Evolutionary conservation across 1,284 basidiomycete genomes (phyloP), one percentile per base, ranked within the genome.

Genomic region (Pterulicium gracile): DNA sequence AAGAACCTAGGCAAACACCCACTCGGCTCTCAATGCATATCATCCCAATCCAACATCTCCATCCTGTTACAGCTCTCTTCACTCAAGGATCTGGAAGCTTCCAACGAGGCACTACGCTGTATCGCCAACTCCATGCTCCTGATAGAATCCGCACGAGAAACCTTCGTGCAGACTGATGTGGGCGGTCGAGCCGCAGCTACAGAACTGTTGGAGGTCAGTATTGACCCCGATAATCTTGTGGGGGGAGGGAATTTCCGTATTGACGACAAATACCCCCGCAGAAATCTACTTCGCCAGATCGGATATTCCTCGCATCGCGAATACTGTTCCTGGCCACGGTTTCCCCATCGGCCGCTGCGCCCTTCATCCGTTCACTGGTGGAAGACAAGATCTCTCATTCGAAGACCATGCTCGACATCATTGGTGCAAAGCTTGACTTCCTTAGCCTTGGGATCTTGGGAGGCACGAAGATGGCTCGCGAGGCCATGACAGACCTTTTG

Each of bases 1-100:
- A 92, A 93, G 63, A 77, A 73, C 2, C 69, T 93, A 2, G 86
- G 84, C 17, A 80, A 83, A 55, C 75, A 81, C 48, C 78, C 77
- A 0, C 65, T 76, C 3, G 86, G 83, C 12, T 88, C 89, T 5
- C 64, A 70, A 46, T 66, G 79, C 39, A 69, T 93, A 19, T 72
- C 78, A 7, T 67, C 65, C 2, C 53, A 72, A 3, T 54, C 64
- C 14, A 81, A 77, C 55, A 65, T 84, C 46, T 72, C 69, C 3
- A 62, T 66, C 18, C 63, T 85, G 19, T 65, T 84, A 32, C 54
- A 59, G 3, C 54, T 82, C n/a, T 68, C 75, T 13, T 60, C 63
- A 10, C 42, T 21, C 4, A 56, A 65, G 1, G 72, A 79, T 49
- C 57, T 65, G 4, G 79, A 81, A 20, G 78, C 83, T 2, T 67